These are phyloP conservation scores for Citrus cavaleriei DNA, from an alignment of 345 rosid species.

Conservation along the genomic window DNA sequence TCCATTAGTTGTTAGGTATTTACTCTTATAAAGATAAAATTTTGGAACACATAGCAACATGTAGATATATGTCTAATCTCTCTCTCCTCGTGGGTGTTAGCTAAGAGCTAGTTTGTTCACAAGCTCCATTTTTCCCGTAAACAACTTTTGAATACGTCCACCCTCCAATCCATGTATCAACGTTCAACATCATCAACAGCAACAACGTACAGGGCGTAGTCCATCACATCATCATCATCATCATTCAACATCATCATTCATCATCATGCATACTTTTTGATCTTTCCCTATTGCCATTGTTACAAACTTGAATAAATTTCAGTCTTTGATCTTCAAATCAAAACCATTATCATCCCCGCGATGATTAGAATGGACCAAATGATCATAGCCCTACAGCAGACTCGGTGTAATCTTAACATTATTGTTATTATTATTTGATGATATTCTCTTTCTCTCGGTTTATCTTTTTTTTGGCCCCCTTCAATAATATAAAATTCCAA, in stretches of 20 bases:
- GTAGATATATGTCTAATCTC: not conserved
- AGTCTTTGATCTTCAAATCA: not conserved
- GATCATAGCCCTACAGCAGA: not conserved
- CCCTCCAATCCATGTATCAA: not conserved
- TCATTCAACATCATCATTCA: not conserved
- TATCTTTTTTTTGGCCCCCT: not conserved
- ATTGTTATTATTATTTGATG: not conserved
- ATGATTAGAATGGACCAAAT: conserved; percentile 19
- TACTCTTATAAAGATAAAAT: not conserved
- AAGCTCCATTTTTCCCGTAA: conserved; percentile 34
- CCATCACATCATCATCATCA: not conserved
- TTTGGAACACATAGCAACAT: not conserved
- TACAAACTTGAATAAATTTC: not conserved
- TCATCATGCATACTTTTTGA: conserved; percentile 2
- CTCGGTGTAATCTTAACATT: not conserved
- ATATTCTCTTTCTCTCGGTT: not conserved
- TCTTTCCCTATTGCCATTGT: too few relatives aligned
- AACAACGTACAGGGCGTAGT: not conserved
- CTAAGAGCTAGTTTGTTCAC: not conserved
- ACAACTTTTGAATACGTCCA: conserved; percentile 36
- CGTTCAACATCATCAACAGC: not conserved
- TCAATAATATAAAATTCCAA: not conserved
- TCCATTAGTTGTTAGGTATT: not conserved
- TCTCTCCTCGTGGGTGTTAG: not conserved
- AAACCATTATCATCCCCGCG: not conserved